phyloP scores from a whole-genome alignment of 768 basidiomycete species.

The Hygrophorus russula region DNA sequence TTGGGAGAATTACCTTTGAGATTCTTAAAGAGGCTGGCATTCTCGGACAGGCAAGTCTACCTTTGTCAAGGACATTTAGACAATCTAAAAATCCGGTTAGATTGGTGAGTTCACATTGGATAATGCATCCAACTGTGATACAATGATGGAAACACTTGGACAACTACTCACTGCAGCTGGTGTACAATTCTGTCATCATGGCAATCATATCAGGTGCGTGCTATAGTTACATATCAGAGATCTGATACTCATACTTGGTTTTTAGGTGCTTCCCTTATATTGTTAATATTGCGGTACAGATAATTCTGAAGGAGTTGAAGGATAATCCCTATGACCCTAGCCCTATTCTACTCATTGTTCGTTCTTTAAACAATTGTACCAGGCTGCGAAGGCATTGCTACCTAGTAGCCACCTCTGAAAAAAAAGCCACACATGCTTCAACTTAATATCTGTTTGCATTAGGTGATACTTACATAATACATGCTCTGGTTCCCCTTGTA shows the following conservation, averaged over 20 bases:
- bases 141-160: slow-evolving; percentile 18
- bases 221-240: background rate
- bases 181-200: slow-evolving; percentile 12
- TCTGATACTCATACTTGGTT: slow-evolving; percentile 1
- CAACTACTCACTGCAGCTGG: slow-evolving; percentile 1
- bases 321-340: slow-evolving; percentile 5
- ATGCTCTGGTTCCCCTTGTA: too few species aligned
- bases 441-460: too few species aligned
- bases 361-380: too few species aligned
- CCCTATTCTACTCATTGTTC: too few species aligned
- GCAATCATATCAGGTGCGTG: slow-evolving; percentile 12
- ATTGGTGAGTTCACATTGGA: slow-evolving; percentile 21
- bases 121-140: slow-evolving; percentile 25
- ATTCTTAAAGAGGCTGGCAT: slow-evolving; percentile 15
- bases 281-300: slow-evolving; percentile 16
- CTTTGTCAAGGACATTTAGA: background rate
- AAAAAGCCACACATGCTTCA: too few species aligned
- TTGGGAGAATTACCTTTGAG: slow-evolving; percentile 14
- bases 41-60: slow-evolving; percentile 11
- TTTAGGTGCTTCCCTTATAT: slow-evolving; percentile 18
- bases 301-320: slow-evolving; percentile 9
- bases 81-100: too few species aligned
- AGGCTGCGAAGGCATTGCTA: too few species aligned
- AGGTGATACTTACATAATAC: too few species aligned
- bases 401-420: too few species aligned